Conservation (phyloP, 495 filamentous ascomycete genomes). For the Talaromyces thailandensis region DNA sequence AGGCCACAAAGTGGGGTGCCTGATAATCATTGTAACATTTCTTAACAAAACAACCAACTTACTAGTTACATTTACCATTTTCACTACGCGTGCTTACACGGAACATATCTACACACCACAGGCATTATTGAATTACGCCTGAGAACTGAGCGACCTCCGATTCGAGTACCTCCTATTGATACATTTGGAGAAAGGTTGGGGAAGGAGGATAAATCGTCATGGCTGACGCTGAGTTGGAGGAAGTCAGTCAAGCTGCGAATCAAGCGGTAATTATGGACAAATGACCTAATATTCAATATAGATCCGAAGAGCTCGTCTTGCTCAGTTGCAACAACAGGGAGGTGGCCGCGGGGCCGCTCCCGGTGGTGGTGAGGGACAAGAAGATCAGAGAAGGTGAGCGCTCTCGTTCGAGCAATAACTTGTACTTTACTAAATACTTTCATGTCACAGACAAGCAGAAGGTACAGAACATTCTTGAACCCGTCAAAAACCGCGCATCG, state of each 20-base stretch:
- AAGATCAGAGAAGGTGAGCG: constrained; percentile 55
- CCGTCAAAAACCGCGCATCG: background rate
- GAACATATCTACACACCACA: background rate
- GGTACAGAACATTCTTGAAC: constrained; percentile 31
- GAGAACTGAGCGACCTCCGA: background rate
- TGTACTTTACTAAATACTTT: background rate
- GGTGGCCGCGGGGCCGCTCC: constrained; percentile 16
- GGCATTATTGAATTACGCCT: background rate
- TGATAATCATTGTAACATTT: background rate
- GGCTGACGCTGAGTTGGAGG: constrained; percentile 82
- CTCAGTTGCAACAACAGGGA: constrained; percentile 75
- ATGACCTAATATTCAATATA: constrained; percentile 20
- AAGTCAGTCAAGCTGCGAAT: constrained; percentile 36
- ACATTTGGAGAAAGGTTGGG: background rate
- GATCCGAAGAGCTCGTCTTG: constrained; percentile 83
- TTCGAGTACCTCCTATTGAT: background rate
- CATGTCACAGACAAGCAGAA: constrained; percentile 52
- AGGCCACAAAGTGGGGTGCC: constrained; percentile 7
- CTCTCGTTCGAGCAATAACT: background rate
- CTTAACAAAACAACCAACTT: background rate
- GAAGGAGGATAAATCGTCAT: constrained; percentile 29
- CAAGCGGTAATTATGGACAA: background rate
- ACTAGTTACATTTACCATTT: background rate
- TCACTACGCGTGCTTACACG: background rate
- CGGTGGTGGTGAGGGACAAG: constrained; percentile 41